These are phyloP conservation scores for Chlorella vulgaris DNA, from an alignment of 139 green algal species.

Conservation along the genomic window DNA sequence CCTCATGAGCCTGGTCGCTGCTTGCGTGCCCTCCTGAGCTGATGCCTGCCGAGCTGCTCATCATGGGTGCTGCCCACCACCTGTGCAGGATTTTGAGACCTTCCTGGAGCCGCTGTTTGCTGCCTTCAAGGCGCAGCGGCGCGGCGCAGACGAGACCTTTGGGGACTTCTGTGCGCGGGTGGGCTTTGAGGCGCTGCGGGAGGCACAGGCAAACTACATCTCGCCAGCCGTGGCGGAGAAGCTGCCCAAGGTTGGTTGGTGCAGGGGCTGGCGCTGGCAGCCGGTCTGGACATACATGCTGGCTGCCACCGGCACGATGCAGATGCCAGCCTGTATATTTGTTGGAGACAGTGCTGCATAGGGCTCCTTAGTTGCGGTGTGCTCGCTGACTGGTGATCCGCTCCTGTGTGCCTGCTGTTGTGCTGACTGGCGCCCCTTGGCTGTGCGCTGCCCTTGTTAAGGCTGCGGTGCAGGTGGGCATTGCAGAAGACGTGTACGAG, in stretches of 20 bases:
- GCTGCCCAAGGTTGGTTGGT: slow-evolving; percentile 35
- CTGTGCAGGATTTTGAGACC: slow-evolving; percentile 85
- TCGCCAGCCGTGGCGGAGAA: background rate
- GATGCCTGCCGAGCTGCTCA: too few relatives aligned
- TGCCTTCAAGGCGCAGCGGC: slow-evolving; percentile 65
- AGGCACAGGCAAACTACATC: slow-evolving; percentile 59
- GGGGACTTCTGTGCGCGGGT: slow-evolving; percentile 87
- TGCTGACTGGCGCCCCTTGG: too few relatives aligned
- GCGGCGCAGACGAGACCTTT: slow-evolving; percentile 73
- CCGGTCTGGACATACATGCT: too few relatives aligned
- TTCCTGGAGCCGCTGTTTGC: slow-evolving; percentile 93
- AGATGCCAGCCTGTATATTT: too few relatives aligned
- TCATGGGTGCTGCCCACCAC: background rate
- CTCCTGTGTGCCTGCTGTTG: background rate
- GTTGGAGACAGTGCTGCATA: too few relatives aligned
- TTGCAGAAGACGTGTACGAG: slow-evolving; percentile 55
- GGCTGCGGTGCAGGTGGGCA: slow-evolving; percentile 21
- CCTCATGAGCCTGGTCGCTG: too few relatives aligned
- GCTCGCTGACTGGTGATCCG: background rate
- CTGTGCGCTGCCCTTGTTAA: background rate
- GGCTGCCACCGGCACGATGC: too few relatives aligned
- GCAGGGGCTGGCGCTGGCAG: background rate
- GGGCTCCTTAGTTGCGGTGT: too few relatives aligned
- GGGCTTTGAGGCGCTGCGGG: slow-evolving; percentile 57
- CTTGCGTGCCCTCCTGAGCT: too few relatives aligned